Base-by-base conservation (phyloP, 208 protist genomes). In the Leishmania mexicana region DNA sequence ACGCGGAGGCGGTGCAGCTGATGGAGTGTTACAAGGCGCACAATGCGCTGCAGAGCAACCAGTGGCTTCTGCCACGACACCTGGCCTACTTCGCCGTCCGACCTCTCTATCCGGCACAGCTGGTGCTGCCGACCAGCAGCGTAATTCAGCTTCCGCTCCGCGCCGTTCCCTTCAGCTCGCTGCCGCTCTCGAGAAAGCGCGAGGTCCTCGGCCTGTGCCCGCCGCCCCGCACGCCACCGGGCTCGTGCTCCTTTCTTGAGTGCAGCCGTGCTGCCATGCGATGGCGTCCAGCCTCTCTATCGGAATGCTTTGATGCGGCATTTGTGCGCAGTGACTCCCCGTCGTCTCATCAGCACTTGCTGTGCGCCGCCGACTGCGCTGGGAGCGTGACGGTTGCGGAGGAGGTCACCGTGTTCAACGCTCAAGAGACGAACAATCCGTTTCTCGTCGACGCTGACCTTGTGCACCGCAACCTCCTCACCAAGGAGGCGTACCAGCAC, bases 391-490 rank as follows among this genome's bases (percentile, higher is more conserved):
- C 73, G 8, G 8, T 85, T 42, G 57, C 42, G 21, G 65, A 70
- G 3, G 78, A 86, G 65, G 78, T 92, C 24, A 67, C 62, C 40
- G 45, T 97, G 67, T 81, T 92, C 54, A 97, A 96, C 77, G 88
- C 88, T 10, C 94, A 97, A 78, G 88, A 97, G 67, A 95, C 90
- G n/a, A 91, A 75, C n/a, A 97, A 97, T 67, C 91, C 94, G 2
- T 97, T 94, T 79, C 71, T 88, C 11, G 51, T 96, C 47, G 94
- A 97, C 73, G 38, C 81, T 38, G 40, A 81, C 11, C 87, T 97
- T 40, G 54, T 60, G 21, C 94, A 97, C 81, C 83, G 62, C 67
- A 62, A 91, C 58, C 70, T 92, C n/a, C 31, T 88, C 42, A 86
- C 85, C 11, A 80, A 83, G 3, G 58, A 47, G 1, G 49, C 87